phyloP scores from a whole-genome alignment of 768 basidiomycete genomes.

The Mycena latifolia region DNA sequence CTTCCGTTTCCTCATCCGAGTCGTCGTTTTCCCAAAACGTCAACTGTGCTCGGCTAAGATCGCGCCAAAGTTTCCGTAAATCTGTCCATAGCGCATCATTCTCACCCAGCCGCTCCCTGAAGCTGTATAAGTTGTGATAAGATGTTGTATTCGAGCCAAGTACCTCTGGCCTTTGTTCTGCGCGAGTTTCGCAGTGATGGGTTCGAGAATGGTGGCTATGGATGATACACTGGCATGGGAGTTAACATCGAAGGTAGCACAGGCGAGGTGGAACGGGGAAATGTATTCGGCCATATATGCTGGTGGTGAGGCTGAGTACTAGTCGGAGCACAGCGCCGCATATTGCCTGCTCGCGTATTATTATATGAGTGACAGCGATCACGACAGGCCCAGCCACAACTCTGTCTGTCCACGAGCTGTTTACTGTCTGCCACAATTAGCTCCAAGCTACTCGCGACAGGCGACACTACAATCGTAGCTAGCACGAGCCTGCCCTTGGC shows the following conservation, averaged over 20 bases:
- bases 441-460: no score
- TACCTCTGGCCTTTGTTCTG: slow-evolving; percentile 56
- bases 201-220: slow-evolving; percentile 56
- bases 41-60: slow-evolving; percentile 59
- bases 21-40: slow-evolving; percentile 66
- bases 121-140: slow-evolving; percentile 10
- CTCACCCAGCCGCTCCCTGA: slow-evolving; percentile 49
- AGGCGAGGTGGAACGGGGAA: slow-evolving; percentile 18
- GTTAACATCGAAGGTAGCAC: slow-evolving; percentile 36
- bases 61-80: slow-evolving; percentile 69
- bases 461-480: no score
- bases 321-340: slow-evolving; percentile 3
- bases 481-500: no score
- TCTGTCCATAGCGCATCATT: slow-evolving; percentile 66
- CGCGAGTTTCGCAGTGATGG: slow-evolving; percentile 64
- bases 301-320: slow-evolving; percentile 2
- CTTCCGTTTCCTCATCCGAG: slow-evolving; percentile 49
- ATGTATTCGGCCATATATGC: slow-evolving; percentile 16
- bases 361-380: no score
- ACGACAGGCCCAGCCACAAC: no score
- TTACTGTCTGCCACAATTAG: no score
- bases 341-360: slow-evolving; percentile 8
- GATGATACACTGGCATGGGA: slow-evolving; percentile 34
- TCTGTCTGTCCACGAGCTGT: no score
- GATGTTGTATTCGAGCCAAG: background rate